These are phyloP conservation scores for Boletus rubescentipes DNA, from an alignment of 768 basidiomycete species.

Conservation along the genomic window DNA sequence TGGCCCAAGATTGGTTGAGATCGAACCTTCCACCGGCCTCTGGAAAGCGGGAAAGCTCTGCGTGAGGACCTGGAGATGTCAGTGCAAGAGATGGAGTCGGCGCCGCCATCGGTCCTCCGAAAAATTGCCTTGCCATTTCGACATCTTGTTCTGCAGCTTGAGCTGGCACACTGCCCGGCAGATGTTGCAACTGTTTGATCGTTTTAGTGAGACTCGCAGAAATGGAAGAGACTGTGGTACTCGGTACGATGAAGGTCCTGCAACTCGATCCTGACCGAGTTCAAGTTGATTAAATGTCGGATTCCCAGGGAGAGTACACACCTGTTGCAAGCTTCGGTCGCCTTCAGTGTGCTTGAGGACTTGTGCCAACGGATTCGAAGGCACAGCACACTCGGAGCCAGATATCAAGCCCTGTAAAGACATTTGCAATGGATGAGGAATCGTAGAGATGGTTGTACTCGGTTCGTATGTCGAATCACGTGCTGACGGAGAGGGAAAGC, in stretches of 20 bases:
- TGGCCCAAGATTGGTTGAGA: slow-evolving; percentile 53
- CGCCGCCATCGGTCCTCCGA: slow-evolving; percentile 45
- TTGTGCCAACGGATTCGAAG: slow-evolving; percentile 83
- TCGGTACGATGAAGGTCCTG: slow-evolving; percentile 69
- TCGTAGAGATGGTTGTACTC: background rate
- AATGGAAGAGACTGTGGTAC: slow-evolving; percentile 38
- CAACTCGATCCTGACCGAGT: slow-evolving; percentile 61
- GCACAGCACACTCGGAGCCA: slow-evolving; percentile 84
- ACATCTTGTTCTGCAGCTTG: slow-evolving; percentile 64
- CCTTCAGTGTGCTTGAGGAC: slow-evolving; percentile 88
- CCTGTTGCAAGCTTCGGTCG: slow-evolving; percentile 87
- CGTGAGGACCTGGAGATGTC: slow-evolving; percentile 31
- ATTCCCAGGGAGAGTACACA: slow-evolving; percentile 31
- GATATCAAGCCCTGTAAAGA: slow-evolving; percentile 80
- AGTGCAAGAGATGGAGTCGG: slow-evolving; percentile 36
- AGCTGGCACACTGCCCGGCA: slow-evolving; percentile 56
- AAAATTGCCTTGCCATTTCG: slow-evolving; percentile 78
- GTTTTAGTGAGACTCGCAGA: background rate
- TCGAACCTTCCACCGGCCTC: slow-evolving; percentile 34
- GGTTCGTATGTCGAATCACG: slow-evolving; percentile 19
- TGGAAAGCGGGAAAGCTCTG: slow-evolving; percentile 28
- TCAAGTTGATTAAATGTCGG: background rate
- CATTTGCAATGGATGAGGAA: slow-evolving; percentile 38
- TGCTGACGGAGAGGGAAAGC: slow-evolving; percentile 3
- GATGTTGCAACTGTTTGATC: slow-evolving; percentile 62